Evolutionary conservation across 139 green algal genomes (phyloP).

Genomic region (Trebouxia sp.): DNA sequence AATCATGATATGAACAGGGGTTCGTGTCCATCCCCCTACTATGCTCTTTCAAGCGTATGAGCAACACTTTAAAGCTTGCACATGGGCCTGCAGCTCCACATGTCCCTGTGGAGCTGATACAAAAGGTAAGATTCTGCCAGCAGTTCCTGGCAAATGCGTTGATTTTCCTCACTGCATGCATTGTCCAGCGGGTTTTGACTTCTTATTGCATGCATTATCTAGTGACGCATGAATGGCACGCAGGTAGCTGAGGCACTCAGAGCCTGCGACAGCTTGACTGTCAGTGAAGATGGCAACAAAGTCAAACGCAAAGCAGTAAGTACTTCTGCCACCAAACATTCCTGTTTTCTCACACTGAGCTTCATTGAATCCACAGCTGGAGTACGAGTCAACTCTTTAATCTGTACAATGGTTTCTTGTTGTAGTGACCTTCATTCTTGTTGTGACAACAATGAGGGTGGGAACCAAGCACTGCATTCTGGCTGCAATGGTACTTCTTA

Average conservation of each 20-base stretch:
- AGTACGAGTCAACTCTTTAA: too few relatives aligned
- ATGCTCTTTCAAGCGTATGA: constrained; percentile 85
- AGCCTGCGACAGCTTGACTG: background rate
- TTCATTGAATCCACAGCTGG: too few relatives aligned
- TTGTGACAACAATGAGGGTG: too few relatives aligned
- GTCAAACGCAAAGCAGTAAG: constrained; percentile 26
- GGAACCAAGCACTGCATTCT: too few relatives aligned
- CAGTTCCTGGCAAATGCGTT: background rate
- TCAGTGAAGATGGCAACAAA: constrained; percentile 27
- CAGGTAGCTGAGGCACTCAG: constrained; percentile 42
- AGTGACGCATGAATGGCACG: too few relatives aligned
- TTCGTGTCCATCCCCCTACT: constrained; percentile 74
- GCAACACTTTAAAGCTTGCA: constrained; percentile 52
- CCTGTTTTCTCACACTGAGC: too few relatives aligned
- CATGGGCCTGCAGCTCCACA: background rate
- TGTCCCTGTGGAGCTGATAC: background rate
- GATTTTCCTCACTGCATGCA: background rate
- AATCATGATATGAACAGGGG: constrained; percentile 60
- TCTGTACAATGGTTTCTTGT: too few relatives aligned
- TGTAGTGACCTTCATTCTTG: background rate
- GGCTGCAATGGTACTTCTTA: too few relatives aligned
- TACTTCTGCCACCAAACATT: background rate
- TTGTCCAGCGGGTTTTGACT: background rate
- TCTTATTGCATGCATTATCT: background rate
- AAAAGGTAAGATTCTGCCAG: too few relatives aligned